Conservation (phyloP, 495 filamentous ascomycete species). For the Aspergillus egyptiacus region DNA sequence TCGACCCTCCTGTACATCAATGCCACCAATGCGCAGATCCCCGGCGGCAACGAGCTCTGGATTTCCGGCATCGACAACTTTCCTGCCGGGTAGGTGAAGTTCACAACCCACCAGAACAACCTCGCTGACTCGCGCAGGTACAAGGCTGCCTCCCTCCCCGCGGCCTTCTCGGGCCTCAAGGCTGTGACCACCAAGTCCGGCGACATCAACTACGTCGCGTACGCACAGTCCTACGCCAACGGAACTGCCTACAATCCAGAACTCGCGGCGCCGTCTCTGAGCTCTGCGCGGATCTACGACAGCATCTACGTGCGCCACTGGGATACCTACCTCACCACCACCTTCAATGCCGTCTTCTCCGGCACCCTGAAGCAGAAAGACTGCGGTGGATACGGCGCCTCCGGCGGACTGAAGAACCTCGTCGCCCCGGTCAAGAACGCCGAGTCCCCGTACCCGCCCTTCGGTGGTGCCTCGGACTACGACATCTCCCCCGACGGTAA, state of each 20-base stretch:
- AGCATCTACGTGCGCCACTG: constrained; percentile 72
- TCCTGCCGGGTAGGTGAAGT: constrained; percentile 17
- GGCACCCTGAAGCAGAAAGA: constrained; percentile 28
- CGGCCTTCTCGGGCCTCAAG: constrained; percentile 62
- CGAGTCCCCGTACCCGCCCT: constrained; percentile 41
- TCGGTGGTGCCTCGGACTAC: constrained; percentile 37
- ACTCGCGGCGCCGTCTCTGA: constrained; percentile 47
- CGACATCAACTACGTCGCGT: constrained; percentile 54
- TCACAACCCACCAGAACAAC: background rate
- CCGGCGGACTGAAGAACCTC: constrained; percentile 34
- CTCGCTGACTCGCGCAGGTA: constrained; percentile 29
- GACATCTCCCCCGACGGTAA: constrained; percentile 36
- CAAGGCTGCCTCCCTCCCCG: constrained; percentile 53
- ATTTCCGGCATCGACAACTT: constrained; percentile 29
- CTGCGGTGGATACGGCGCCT: constrained; percentile 12
- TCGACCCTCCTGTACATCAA: constrained; percentile 45
- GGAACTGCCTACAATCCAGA: constrained; percentile 58
- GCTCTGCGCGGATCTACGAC: constrained; percentile 61
- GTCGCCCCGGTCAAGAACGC: constrained; percentile 39
- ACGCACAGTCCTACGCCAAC: constrained; percentile 53
- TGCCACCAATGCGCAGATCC: constrained; percentile 36
- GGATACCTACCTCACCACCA: constrained; percentile 58
- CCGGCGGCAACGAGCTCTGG: constrained; percentile 41
- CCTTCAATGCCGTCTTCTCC: constrained; percentile 43
- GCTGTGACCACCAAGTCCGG: constrained; percentile 47